Conservation (phyloP, 225 moss, liverwort and hornwort genomes). For the Rhytidiadelphus loreus region DNA sequence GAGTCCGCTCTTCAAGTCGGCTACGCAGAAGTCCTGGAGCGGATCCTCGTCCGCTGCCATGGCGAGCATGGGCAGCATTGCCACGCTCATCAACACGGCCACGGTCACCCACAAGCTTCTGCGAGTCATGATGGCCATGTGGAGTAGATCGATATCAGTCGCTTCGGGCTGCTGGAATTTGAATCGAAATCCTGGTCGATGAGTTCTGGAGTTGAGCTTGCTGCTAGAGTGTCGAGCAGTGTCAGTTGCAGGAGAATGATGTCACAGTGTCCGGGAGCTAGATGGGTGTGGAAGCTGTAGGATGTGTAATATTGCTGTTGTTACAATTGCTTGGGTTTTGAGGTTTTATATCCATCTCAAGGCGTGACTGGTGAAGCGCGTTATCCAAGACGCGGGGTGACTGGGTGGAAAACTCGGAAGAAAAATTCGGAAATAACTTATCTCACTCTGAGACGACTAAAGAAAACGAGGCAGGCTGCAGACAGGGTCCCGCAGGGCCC, state of each 20-base stretch:
- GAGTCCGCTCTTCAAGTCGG: background rate
- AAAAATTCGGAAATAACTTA: background rate
- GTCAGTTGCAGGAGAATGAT: background rate
- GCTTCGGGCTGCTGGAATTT: background rate
- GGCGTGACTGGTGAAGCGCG: background rate
- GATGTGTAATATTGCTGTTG: background rate
- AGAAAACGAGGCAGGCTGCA: background rate
- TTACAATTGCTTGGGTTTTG: background rate
- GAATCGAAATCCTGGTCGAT: background rate
- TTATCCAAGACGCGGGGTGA: background rate
- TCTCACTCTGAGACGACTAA: too few relatives aligned
- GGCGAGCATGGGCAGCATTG: background rate
- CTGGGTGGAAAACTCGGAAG: background rate
- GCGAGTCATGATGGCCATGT: background rate
- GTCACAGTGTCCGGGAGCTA: background rate
- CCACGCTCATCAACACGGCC: background rate
- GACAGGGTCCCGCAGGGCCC: background rate
- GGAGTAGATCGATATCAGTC: background rate
- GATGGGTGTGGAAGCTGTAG: background rate
- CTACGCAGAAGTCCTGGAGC: slow-evolving; percentile 10
- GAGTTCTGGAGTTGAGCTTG: background rate
- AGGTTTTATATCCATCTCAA: background rate
- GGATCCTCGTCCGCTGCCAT: background rate
- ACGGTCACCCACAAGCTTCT: background rate
- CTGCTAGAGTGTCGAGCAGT: background rate